Base-by-base conservation (phyloP, 768 basidiomycete genomes). In the Kwoniella shandongensis region DNA sequence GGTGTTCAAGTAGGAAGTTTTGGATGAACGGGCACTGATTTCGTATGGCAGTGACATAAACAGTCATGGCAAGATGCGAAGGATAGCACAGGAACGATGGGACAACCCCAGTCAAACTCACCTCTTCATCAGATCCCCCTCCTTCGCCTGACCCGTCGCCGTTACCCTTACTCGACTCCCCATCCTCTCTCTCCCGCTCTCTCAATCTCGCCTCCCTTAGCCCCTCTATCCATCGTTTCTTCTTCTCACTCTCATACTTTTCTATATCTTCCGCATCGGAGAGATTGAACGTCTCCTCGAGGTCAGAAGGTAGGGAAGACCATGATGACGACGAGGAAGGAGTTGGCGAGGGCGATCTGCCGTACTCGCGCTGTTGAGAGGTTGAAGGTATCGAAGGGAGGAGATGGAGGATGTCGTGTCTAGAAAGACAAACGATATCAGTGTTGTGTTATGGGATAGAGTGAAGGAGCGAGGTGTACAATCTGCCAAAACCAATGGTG, bases 211-310 rank as follows among this genome's bases (percentile, higher is more conserved):
- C 85, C 66, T 85, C 84, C 50, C 87, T 76, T 7, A 80, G 77
- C 18, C 78, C 79, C 17, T 88, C 84, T 38, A 89, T 77, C 30
- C 85, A 63, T 13, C 81, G 79, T 23, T 86, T 79, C 38, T 86
- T 84, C 73, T 91, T 89, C 36, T 85, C 83, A 22, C 84, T 81
- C 35, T 79, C 80, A 59, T 85, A 85, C 57, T 86, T 86, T 13
- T 85, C 84, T 2, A 80, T 77, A 62, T 91, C 90, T 36, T 71
- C 69, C 5, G 81, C 79, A 0, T 82, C 82, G 0, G 84, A 80
- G 59, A 92, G 81, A 77, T 88, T 88, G 76, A 91, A 93, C 0
- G 83, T 86, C 63, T 93, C 90, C 77, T 92, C 91, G 4, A 84
- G 72, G 67, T 92, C 90, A 0, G 90, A 91, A 4, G 89, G 86